A percentile compares a stretch with the other conserved stretches of the same genome.
Conservation (phyloP, 352 stramenopile genomes). For the Pythium brachiatum region DNA sequence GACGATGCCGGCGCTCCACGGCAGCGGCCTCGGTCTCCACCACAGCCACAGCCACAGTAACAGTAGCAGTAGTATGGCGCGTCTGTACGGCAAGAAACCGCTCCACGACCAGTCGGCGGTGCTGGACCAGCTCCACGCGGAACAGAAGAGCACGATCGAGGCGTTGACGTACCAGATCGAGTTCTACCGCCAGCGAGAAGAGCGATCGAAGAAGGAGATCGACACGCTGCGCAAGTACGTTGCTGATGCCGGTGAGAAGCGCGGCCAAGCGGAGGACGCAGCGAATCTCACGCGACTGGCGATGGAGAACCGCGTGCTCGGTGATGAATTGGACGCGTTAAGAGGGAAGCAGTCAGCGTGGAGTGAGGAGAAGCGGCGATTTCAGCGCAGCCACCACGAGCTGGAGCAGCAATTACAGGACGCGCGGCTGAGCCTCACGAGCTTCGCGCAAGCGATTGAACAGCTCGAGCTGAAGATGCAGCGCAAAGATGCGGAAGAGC, state of each 20-base stretch:
- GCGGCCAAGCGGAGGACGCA: neutral
- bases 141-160: conserved; percentile 84
- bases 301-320: conserved; percentile 52
- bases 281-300: conserved; percentile 40
- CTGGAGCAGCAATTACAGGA: conserved; percentile 60
- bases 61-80: conserved; percentile 1
- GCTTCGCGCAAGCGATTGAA: conserved; percentile 69
- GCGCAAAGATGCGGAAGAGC: conserved; percentile 59
- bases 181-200: conserved; percentile 75
- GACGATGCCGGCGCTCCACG: conserved; percentile 3
- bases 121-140: conserved; percentile 71
- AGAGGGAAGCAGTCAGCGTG: conserved; percentile 37
- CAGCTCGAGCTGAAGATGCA: conserved; percentile 80
- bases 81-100: conserved; percentile 11
- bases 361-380: conserved; percentile 39
- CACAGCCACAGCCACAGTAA: neutral
- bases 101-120: conserved; percentile 40
- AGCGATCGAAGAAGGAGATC: conserved; percentile 64
- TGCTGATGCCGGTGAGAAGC: conserved; percentile 17
- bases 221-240: conserved; percentile 42
- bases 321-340: conserved; percentile 57
- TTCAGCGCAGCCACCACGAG: conserved; percentile 46
- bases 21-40: neutral
- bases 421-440: conserved; percentile 45
- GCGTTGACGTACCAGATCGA: conserved; percentile 70